Evolutionary conservation across 1,284 basidiomycete genomes (phyloP).

Genomic region (Ganoderma lingzhi): DNA sequence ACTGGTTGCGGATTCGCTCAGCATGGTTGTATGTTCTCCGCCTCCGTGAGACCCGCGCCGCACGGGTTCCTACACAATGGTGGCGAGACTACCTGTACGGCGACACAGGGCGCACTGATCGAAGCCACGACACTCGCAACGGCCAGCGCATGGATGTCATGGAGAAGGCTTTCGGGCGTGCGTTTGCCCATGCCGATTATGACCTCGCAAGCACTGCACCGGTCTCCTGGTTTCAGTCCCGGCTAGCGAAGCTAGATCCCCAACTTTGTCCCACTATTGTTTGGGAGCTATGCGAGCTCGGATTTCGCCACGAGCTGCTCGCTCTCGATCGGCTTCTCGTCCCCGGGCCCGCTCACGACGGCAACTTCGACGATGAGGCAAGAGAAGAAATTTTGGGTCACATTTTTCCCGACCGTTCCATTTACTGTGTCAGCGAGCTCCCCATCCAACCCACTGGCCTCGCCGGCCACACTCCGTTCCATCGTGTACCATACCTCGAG

Average conservation of each 20-base stretch:
- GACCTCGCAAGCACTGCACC: not conserved
- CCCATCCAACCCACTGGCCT: not conserved
- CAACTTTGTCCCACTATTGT: not conserved
- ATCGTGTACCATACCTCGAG: slow-evolving; percentile 41
- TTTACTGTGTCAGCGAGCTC: not conserved
- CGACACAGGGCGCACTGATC: not conserved
- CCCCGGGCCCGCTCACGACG: not conserved
- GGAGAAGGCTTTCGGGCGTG: not conserved
- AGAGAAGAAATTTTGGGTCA: not conserved
- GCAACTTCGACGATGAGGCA: not conserved
- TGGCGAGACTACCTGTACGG: not conserved
- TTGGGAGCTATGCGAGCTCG: not conserved
- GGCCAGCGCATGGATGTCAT: not conserved
- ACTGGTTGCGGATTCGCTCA: not conserved
- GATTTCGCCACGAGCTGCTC: too few relatives aligned
- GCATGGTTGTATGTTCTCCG: not conserved
- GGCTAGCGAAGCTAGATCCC: not conserved
- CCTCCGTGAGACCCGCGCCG: not conserved
- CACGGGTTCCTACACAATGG: not conserved
- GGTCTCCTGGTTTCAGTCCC: not conserved
- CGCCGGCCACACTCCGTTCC: not conserved
- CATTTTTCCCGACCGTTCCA: not conserved
- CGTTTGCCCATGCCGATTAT: not conserved
- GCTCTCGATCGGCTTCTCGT: not conserved
- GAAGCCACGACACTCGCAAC: not conserved